phyloP scores from a whole-genome alignment of 176 grass and related monocot species.

The Aechmea fasciata region DNA sequence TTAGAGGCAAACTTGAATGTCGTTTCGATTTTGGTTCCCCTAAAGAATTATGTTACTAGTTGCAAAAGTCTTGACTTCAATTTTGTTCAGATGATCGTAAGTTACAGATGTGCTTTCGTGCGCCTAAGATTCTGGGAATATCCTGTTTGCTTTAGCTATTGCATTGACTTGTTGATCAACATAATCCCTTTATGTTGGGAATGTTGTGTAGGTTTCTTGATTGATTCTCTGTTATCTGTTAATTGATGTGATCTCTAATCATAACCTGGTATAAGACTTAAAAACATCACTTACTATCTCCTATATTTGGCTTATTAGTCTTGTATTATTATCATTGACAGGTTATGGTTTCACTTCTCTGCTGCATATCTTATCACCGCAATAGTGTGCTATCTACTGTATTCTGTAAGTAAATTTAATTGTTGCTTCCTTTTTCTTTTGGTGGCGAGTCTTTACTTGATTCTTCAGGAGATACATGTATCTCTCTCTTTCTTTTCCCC shows the following conservation, averaged over 20 bases:
- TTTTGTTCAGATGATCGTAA: too few species aligned
- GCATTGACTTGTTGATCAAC: too few species aligned
- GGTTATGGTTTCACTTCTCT: slow-evolving; percentile 97
- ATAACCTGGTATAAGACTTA: neutral
- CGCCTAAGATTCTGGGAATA: too few species aligned
- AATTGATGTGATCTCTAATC: neutral
- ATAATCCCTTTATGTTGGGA: too few species aligned
- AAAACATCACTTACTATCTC: neutral
- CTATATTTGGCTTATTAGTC: neutral
- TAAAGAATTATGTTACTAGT: too few species aligned
- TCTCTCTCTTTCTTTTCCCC: neutral
- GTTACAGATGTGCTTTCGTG: too few species aligned
- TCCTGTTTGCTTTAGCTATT: too few species aligned
- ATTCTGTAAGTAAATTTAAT: slow-evolving; percentile 49
- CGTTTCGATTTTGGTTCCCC: too few species aligned
- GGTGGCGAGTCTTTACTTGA: neutral
- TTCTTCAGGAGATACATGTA: neutral
- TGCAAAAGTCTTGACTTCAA: too few species aligned
- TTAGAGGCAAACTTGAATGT: too few species aligned
- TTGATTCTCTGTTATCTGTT: neutral
- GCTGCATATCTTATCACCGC: slow-evolving; percentile 72
- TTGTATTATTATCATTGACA: slow-evolving; percentile 27
- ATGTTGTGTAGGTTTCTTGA: too few species aligned
- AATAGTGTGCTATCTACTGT: slow-evolving; percentile 79
- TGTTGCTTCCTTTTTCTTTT: neutral